A percentile compares a stretch with the other conserved stretches of the same genome.
Evolutionary conservation across 2,329 filamentous ascomycete genomes (phyloP).

Genomic region (Hansfordia pulvinata): DNA sequence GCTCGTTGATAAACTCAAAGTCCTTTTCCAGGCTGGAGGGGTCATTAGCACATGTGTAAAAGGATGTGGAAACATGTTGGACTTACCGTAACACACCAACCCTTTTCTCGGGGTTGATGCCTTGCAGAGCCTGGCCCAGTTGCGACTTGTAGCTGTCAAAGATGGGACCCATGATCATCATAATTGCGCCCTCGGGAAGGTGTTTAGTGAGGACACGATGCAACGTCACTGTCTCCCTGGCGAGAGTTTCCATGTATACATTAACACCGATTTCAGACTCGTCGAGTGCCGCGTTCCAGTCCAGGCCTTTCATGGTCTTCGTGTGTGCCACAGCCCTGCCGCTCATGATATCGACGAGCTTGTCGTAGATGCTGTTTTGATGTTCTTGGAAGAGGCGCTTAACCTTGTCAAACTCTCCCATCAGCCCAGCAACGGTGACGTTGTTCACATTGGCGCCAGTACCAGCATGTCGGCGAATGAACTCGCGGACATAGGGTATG

Average conservation of each 20-base stretch:
- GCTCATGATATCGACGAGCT: constrained; percentile 86
- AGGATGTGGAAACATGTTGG: constrained; percentile 3
- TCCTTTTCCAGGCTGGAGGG: constrained; percentile 57
- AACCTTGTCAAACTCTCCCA: constrained; percentile 81
- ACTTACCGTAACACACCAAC: constrained; percentile 59
- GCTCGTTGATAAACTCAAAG: constrained; percentile 56
- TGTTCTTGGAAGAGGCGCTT: constrained; percentile 77
- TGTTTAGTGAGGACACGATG: constrained; percentile 76
- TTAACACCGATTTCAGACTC: constrained; percentile 34
- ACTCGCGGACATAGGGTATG: constrained; percentile 83
- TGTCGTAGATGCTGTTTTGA: constrained; percentile 81
- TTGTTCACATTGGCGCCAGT: constrained; percentile 25
- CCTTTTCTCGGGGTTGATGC: constrained; percentile 50
- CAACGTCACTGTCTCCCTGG: constrained; percentile 73
- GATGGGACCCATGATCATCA: constrained; percentile 75
- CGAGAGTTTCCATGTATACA: constrained; percentile 73
- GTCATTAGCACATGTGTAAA: constrained; percentile 2
- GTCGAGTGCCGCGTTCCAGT: constrained; percentile 49
- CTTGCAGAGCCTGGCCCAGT: constrained; percentile 57
- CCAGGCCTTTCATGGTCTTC: constrained; percentile 57
- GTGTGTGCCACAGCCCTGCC: constrained; percentile 61
- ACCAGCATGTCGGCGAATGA: constrained; percentile 63
- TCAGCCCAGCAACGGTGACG: constrained; percentile 40
- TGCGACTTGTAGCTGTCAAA: constrained; percentile 73
- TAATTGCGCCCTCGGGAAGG: constrained; percentile 61